phyloP scores from a whole-genome alignment of 73 alveolate species.

The Breviolum minutum region DNA sequence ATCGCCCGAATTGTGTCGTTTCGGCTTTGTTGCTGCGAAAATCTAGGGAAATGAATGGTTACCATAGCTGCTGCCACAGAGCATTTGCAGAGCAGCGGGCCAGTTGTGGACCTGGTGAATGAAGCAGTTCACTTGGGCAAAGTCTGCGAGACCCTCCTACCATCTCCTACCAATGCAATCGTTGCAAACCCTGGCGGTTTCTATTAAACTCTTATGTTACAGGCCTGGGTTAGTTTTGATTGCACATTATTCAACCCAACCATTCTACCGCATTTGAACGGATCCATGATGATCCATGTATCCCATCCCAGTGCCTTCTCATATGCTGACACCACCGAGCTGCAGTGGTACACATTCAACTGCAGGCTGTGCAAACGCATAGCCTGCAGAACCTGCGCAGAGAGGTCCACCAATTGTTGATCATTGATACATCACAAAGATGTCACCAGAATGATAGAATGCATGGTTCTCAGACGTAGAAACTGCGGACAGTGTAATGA shows the following conservation, averaged over 20 bases:
- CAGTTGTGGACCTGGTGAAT: slow-evolving; percentile 30
- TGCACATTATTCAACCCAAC: too few relatives aligned
- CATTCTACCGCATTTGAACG: not conserved
- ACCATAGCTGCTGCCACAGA: not conserved
- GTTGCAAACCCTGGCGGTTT: too few relatives aligned
- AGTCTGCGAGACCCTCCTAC: not conserved
- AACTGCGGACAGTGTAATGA: too few relatives aligned
- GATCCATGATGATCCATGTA: not conserved
- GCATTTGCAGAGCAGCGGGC: slow-evolving; percentile 39
- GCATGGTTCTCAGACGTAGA: too few relatives aligned
- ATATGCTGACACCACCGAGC: slow-evolving; percentile 53
- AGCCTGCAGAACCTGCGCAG: slow-evolving; percentile 37
- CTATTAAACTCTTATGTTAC: not conserved
- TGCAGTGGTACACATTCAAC: slow-evolving; percentile 87
- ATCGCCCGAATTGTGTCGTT: not conserved
- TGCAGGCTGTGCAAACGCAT: slow-evolving; percentile 7
- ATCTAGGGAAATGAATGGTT: not conserved
- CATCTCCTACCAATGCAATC: not conserved
- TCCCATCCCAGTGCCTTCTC: slow-evolving; percentile 50
- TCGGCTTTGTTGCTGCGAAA: not conserved
- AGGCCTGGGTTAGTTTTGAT: too few relatives aligned
- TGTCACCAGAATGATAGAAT: not conserved
- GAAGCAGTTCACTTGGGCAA: not conserved
- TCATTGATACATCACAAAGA: not conserved
- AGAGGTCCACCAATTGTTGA: not conserved